These are phyloP conservation scores for Jackrogersella minutella DNA, from an alignment of 495 filamentous ascomycete genomes.

Conservation along the genomic window DNA sequence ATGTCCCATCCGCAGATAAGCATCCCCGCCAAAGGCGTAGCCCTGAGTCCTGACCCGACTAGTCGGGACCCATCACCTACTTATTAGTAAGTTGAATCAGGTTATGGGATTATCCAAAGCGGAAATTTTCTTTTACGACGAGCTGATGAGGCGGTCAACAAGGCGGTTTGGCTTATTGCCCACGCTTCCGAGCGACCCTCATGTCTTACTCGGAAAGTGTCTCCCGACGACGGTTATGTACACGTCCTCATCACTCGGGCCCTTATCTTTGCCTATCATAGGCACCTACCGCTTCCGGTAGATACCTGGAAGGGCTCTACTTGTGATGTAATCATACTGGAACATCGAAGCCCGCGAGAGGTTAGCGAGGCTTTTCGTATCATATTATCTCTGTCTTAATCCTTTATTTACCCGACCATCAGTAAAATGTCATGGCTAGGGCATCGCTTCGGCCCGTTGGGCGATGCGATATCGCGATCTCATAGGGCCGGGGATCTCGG, in stretches of 20 bases:
- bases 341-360: slow-evolving; percentile 7
- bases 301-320: slow-evolving; percentile 19
- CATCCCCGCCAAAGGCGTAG: slow-evolving; percentile 23
- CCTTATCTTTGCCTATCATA: slow-evolving; percentile 29
- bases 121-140: neutral
- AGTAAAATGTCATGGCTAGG: slow-evolving; percentile 9
- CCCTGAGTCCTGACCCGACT: slow-evolving; percentile 26
- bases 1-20: slow-evolving; percentile 7
- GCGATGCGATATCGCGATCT: slow-evolving; percentile 14
- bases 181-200: neutral
- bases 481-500: neutral
- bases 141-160: slow-evolving; percentile 9
- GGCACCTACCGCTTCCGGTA: slow-evolving; percentile 32
- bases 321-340: slow-evolving; percentile 21
- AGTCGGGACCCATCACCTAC: slow-evolving; percentile 5
- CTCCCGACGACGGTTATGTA: slow-evolving; percentile 2
- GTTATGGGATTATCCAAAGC: neutral
- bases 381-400: slow-evolving; percentile 14
- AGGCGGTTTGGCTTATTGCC: neutral
- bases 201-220: neutral
- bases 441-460: neutral
- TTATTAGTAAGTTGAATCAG: neutral
- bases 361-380: slow-evolving; percentile 15
- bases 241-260: neutral
- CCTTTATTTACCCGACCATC: slow-evolving; percentile 3